Base-by-base conservation (phyloP, 345 rosid genomes). In the Barbarea vulgaris region DNA sequence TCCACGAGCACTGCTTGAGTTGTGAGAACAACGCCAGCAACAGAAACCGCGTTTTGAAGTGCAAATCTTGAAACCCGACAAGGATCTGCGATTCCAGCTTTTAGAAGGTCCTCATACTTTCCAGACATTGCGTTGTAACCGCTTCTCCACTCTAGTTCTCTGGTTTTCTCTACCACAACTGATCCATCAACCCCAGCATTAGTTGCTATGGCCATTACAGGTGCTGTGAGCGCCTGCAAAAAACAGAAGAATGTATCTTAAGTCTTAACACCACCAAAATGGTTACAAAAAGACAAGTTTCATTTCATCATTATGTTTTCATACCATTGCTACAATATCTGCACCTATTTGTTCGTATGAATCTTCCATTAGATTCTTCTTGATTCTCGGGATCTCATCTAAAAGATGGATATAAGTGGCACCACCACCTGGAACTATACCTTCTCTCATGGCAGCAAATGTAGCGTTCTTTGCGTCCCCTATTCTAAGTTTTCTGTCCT, bases 391-490 rank as follows among this genome's bases (percentile, higher is more conserved):
- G 42, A 52, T 76, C 81, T 37, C 83, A 67, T 86, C 84, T 34
- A 82, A 82, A 22, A 93, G 93, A 84, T 93, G 98, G 27, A 89
- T 74, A 77, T 87, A 91, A n/a, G 89, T 65, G 8, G 94, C 91
- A 79, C 97, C 97, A 67, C 96, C 97, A 52, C 98, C 98, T 37
- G 98, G 97, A 36, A 89, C 91, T 70, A 91, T 82, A 60, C 98
- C 96, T 82, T 91, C 96, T 54, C 88, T 84, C 86, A 93, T 84
- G 55, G 98, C 98, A 70, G 98, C 96, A 81, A 87, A 91, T 36
- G 98, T 91, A 28, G 97, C 93, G 31, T 91, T 86, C 81, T 93
- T 93, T 4, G 97, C 93, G 78, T 93, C 96, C 77, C 89, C 97
- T 62, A 93, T 84, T 78, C 89, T 88, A 70, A 91, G 96, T 80